Base-by-base conservation (phyloP, 73 alveolate species). In the Paramecium bursaria region DNA sequence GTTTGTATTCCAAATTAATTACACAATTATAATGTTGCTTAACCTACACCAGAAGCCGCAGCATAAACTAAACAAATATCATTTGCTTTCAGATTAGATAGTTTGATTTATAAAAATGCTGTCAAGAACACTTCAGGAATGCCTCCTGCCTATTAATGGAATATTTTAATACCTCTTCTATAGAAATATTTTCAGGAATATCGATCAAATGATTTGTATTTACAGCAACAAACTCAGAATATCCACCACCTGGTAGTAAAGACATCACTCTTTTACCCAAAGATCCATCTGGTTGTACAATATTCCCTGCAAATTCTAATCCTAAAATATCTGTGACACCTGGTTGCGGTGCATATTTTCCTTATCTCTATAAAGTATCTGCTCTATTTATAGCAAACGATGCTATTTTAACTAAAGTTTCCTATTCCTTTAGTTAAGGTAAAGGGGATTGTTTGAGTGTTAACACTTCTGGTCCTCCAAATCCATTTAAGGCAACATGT, bases 301-400 rank as follows among this genome's bases (percentile, higher is more conserved):
- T 31, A 82, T 90, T 86, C 26, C 97, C 97, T 10, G 92, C 82
- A 27, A 87, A 75, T 82, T 92, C 97, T 17, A 92, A 51, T 10
- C 97, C 97, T 10, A 92, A 73, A 35, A 92, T 89, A 11, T 60
- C 51, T 7, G 94, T 90, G 23, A 42, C 89, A 10, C 97, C 97
- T 57, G 86, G 88, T 33, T 91, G 94, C 17, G 97, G 93, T 31
- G 97, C 94, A 55, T 92, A 88, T 42, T 74, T 46, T 26, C 97
- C 97, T 86, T 92, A 79, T 79, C 89, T 79, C 35, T 79, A 74
- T 46, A 90, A 57, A 6, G 91, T 86, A 25, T 92, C 97, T 23
- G 97, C 97, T 90, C 97, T 92, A 49, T 92, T 92, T 30, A 92
- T 82, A n/a, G 93, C 94, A 27, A 94, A 87, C 6, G 97, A 93